Percentiles rank a stretch among this genome's conserved stretches.
Evolutionary conservation across 805 yeast genomes (phyloP).

Genomic region (baker's yeast (Saccharomyces cerevisiae)): DNA sequence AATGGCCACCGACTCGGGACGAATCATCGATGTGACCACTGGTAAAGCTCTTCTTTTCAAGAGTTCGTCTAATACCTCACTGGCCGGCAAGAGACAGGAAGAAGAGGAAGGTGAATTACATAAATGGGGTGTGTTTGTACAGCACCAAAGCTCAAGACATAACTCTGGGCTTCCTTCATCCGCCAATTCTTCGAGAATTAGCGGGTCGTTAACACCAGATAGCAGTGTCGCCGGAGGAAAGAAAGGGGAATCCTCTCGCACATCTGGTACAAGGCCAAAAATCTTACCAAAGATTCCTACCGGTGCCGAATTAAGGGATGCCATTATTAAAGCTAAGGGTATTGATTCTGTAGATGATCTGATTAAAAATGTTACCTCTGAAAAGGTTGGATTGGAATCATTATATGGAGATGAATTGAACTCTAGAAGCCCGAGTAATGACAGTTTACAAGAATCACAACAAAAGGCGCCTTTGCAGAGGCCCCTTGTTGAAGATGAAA

Average conservation of each 20-base stretch:
- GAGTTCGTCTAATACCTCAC: constrained; percentile 56
- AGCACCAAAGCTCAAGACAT: constrained; percentile 40
- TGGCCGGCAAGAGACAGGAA: constrained; percentile 67
- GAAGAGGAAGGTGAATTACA: constrained; percentile 90
- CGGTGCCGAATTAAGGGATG: constrained; percentile 41
- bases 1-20: constrained; percentile 59
- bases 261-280: constrained; percentile 4
- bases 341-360: constrained; percentile 60
- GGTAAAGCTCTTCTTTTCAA: constrained; percentile 65
- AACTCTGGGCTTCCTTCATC: constrained; percentile 13
- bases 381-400: constrained; percentile 43
- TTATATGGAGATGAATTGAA: constrained; percentile 32
- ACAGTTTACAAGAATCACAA: not conserved
- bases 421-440: not conserved
- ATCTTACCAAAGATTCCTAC: constrained; percentile 35
- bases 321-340: constrained; percentile 67
- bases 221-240: not conserved
- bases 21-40: constrained; percentile 55
- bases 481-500: constrained; percentile 16
- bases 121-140: constrained; percentile 74
- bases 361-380: constrained; percentile 54
- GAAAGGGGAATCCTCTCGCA: not conserved
- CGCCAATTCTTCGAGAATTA: constrained; percentile 4
- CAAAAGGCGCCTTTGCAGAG: not conserved
- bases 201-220: not conserved